These are phyloP conservation scores for Lantana camara DNA, from an alignment of 257 asterid species.

Conservation along the genomic window DNA sequence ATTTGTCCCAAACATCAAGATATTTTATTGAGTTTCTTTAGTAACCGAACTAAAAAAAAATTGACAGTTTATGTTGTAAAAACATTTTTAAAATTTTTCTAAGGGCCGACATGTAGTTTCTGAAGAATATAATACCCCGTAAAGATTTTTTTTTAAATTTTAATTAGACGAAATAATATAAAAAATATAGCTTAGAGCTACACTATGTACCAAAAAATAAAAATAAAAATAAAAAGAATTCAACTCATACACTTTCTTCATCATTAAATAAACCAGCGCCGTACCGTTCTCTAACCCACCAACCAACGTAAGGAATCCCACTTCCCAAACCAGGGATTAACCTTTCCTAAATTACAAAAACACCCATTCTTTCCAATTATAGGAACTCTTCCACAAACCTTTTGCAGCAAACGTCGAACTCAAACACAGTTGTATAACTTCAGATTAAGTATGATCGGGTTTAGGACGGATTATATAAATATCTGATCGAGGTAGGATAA, in stretches of 20 bases:
- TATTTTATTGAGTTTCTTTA: too few relatives aligned
- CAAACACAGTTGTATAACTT: slow-evolving; percentile 21
- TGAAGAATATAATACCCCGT: too few relatives aligned
- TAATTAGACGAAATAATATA: too few relatives aligned
- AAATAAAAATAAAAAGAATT: neutral
- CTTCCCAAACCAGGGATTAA: slow-evolving; percentile 17
- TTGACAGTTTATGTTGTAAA: too few relatives aligned
- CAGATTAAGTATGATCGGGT: neutral
- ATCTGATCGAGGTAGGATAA: too few relatives aligned
- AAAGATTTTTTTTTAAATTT: neutral
- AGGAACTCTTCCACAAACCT: slow-evolving; percentile 28
- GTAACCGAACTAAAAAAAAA: too few relatives aligned
- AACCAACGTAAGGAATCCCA: neutral
- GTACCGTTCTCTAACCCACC: neutral
- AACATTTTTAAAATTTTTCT: too few relatives aligned
- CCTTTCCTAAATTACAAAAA: slow-evolving; percentile 24
- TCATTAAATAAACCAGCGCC: slow-evolving; percentile 25
- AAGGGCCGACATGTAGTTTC: too few relatives aligned
- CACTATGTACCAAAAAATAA: too few relatives aligned
- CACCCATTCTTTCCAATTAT: slow-evolving; percentile 20
- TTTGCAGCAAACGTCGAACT: slow-evolving; percentile 33
- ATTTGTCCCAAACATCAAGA: too few relatives aligned
- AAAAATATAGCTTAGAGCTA: too few relatives aligned
- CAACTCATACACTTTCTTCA: slow-evolving; percentile 8
- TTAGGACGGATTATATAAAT: slow-evolving; percentile 22